These are phyloP conservation scores for Theobroma cacao DNA, from an alignment of 345 rosid genomes.

Conservation along the genomic window DNA sequence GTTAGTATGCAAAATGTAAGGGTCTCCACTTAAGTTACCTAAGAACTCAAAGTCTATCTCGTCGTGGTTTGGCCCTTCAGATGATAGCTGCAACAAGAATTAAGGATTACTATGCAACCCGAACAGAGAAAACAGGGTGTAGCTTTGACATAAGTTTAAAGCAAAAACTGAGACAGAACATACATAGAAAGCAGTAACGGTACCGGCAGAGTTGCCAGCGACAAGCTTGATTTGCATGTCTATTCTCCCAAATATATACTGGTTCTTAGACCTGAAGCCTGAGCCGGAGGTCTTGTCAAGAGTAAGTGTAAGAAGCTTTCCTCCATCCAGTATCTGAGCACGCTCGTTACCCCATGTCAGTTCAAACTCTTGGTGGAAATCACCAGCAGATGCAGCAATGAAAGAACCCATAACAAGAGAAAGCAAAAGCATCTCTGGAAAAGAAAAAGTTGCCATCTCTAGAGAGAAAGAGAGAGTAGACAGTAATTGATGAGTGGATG, in stretches of 20 bases:
- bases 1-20: conserved; percentile 63
- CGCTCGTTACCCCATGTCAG: conserved; percentile 26
- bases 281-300: conserved; percentile 29
- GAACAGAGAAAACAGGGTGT: no score
- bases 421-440: conserved; percentile 1
- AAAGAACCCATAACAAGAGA: neutral
- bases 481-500: neutral
- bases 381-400: conserved; percentile 21
- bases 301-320: conserved; percentile 15
- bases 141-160: neutral
- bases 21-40: conserved; percentile 57
- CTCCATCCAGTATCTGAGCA: conserved; percentile 18
- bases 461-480: neutral
- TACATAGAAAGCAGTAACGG: conserved; percentile 32
- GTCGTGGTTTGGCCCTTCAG: conserved; percentile 43
- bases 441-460: neutral
- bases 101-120: neutral
- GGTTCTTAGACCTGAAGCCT: conserved; percentile 23
- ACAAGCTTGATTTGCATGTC: conserved; percentile 28
- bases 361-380: conserved; percentile 18
- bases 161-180: neutral
- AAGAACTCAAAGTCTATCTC: conserved; percentile 76
- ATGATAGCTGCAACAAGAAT: conserved; percentile 40
- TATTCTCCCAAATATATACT: conserved; percentile 23
- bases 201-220: conserved; percentile 32